Evolutionary conservation across 2,329 filamentous ascomycete genomes (phyloP), one percentile per base, ranked within the genome.

Genomic region (Pseudonectria foliicola): DNA sequence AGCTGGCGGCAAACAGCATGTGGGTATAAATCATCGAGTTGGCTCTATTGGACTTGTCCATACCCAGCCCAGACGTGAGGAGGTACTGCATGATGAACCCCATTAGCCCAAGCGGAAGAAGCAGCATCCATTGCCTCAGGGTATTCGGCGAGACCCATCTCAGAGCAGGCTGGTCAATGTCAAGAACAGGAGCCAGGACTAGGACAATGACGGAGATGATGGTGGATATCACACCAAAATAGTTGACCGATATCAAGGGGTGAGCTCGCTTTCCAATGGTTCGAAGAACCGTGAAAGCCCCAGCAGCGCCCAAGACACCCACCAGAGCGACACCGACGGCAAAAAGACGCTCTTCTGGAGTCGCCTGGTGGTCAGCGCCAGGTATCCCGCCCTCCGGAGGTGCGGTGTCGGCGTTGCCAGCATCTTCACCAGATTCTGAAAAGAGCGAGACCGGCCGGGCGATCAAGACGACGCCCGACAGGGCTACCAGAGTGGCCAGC

Each of bases 71-170:
- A 1, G 77, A 73, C 1, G 88, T 92, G 13, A 93, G 65, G n/a
- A 93, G 68, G 46, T 87, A 87, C 71, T 95, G 89, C 75, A 90
- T 83, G 14, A 82, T 57, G 53, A 95, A 90, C 1, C 89, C 89
- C 44, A 81, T 81, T 0, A 77, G 52, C 0, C 84, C 85, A 4
- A 94, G 64, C 25, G 80, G 73, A 1, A 80, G 35, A 12, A 95
- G 62, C 26, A 88, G 69, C 0, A 63, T 56, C 81, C 84, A 90
- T 53, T 89, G 67, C 34, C 60, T 61, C 27, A 49, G 10, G 16
- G 64, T 55, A 4, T 57, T 46, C 2, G 67, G 64, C 18, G 67
- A 50, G 2, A 56, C 59, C 46, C 73, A 66, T 14, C 55, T 58
- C 46, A 75, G 46, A 7, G 48, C 61, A 4, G 70, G 71, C 43